Evolutionary conservation across 2,329 filamentous ascomycete species (phyloP).

Genomic region (Xylariales sp.): DNA sequence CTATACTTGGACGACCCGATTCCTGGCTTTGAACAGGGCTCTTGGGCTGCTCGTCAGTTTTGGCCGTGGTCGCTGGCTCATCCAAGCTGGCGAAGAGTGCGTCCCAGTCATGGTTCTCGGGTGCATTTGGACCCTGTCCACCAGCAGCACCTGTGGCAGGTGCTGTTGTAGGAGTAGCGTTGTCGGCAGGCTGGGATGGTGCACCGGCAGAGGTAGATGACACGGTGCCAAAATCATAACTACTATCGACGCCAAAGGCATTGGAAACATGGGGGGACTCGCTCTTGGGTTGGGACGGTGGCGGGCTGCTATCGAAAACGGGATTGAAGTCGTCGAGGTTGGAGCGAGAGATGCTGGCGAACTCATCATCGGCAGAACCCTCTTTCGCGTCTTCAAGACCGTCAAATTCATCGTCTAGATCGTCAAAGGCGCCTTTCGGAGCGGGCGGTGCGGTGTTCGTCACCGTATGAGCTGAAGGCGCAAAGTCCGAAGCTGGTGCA

Average conservation of each 20-base stretch:
- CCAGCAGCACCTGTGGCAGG: constrained; percentile 25
- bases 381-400: constrained; percentile 82
- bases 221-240: constrained; percentile 53
- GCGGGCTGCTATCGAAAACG: constrained; percentile 69
- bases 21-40: constrained; percentile 20
- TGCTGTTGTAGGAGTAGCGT: constrained; percentile 5
- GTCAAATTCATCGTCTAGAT: constrained; percentile 76
- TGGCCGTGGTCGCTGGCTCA: constrained; percentile 34
- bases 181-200: constrained; percentile 12
- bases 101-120: constrained; percentile 80
- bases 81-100: constrained; percentile 84
- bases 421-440: constrained; percentile 59
- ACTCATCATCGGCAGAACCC: constrained; percentile 73
- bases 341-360: constrained; percentile 67
- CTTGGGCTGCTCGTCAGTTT: constrained; percentile 17
- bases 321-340: constrained; percentile 75
- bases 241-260: constrained; percentile 50
- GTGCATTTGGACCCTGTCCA: too few species aligned
- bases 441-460: constrained; percentile 29
- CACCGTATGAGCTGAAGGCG: constrained; percentile 30
- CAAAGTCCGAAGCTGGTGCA: constrained; percentile 24
- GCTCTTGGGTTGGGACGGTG: constrained; percentile 49
- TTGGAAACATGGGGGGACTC: constrained; percentile 38
- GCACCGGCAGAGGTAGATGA: constrained; percentile 29
- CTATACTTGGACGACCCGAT: constrained; percentile 21